Evolutionary conservation across 2,329 filamentous ascomycete genomes (phyloP).

Genomic region (Trichoderma endophyticum): DNA sequence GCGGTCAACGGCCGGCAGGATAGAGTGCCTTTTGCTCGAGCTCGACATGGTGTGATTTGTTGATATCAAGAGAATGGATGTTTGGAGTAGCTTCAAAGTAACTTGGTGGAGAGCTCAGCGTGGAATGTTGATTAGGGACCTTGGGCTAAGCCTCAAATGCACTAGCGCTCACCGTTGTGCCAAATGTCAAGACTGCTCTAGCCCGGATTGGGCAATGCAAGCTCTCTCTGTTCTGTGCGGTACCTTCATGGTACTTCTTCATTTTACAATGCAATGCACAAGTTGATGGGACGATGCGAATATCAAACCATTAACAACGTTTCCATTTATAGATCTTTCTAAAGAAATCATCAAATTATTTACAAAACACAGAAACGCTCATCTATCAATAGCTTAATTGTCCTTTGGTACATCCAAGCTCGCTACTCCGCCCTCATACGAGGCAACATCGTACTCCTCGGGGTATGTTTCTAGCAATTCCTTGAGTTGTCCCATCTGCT

Average conservation of each 20-base stretch:
- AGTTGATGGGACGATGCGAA: background rate
- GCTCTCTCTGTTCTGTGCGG: background rate
- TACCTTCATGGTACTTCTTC: background rate
- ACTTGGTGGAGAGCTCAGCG: background rate
- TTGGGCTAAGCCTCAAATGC: background rate
- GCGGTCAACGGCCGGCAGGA: slow-evolving; percentile 50
- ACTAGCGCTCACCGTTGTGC: background rate
- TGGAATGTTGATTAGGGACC: background rate
- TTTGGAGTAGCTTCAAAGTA: background rate
- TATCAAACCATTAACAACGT: background rate
- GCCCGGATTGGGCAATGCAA: background rate
- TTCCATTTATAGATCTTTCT: background rate
- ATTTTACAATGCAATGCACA: background rate
- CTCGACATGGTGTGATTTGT: slow-evolving; percentile 34
- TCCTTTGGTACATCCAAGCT: slow-evolving; percentile 45
- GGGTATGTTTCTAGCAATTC: slow-evolving; percentile 82
- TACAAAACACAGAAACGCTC: background rate
- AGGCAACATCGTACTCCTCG: slow-evolving; percentile 80
- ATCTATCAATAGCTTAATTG: background rate
- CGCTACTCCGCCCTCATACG: slow-evolving; percentile 70
- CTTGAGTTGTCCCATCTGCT: slow-evolving; percentile 69
- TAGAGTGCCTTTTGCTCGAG: slow-evolving; percentile 54
- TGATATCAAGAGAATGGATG: background rate
- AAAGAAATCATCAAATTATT: background rate
- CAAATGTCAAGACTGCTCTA: background rate